Base-by-base conservation (phyloP, 2,329 filamentous ascomycete species). In the Pseudomassariella vexata region DNA sequence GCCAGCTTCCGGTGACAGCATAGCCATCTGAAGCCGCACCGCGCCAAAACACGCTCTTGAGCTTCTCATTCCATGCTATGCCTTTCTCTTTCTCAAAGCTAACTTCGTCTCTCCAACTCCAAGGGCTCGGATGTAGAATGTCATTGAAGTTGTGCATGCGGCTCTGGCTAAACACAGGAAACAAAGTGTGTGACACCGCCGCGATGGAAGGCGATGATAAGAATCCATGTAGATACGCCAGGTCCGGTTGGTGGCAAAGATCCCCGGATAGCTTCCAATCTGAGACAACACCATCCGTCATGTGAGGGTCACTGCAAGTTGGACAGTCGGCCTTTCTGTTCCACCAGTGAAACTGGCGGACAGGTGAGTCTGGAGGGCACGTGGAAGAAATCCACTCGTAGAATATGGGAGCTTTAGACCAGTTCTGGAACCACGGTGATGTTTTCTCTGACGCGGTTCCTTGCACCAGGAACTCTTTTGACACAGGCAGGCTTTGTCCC, bases 101-200 rank as follows among this genome's bases (percentile, higher is more conserved):
- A 22, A 55, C 50, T 39, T 62, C 60, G 21, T 57, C 54, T 9
- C 48, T 40, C 31, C 56, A 64, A 35, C 59, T 60, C 56, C 57
- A 59, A 6, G 59, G 57, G 24, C 52, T 55, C 1, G 63, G 64
- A 20, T 65, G 53, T 15, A 66, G 38, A n/a, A 68, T 72, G 34
- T 78, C 73, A 23, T 63, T 63, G 47, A 75, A 76, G 24, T 68
- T 65, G 27, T 63, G 65, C 16, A 69, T 57, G 29, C 71, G 73
- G 38, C 65, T 70, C 42, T 74, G 70, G 39, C 70, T 66, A 47
- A 77, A 76, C 17, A 78, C 59, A 3, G 73, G 73, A 14, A 73
- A 55, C 7, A 76, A 56, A 12, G 59, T 60, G 21, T 60, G 61
- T 9, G 65, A 65, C 16, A 59, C 57, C 10, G 57, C 50, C 33